These are phyloP conservation scores for Forsythia suspensa DNA, from an alignment of 257 asterid species.

Conservation along the genomic window DNA sequence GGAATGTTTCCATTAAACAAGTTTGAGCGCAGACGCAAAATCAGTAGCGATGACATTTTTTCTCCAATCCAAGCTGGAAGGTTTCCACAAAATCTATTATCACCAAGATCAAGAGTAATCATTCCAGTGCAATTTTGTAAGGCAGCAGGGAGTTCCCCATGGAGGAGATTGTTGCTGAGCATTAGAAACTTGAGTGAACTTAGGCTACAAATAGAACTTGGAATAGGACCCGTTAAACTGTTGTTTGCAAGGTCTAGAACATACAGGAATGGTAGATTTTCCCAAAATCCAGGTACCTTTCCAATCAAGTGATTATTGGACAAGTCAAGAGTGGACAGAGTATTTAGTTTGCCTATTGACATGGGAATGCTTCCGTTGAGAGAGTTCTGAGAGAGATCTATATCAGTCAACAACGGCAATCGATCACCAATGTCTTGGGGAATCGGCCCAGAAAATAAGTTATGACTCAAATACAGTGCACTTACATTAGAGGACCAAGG, in stretches of 20 bases:
- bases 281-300: slow-evolving; percentile 22
- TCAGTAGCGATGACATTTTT: not conserved
- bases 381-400: not conserved
- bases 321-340: not conserved
- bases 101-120: slow-evolving; percentile 34
- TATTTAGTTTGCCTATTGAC: not conserved
- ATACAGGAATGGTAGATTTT: slow-evolving; percentile 2
- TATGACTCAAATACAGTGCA: not conserved
- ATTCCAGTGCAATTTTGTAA: slow-evolving; percentile 1
- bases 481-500: slow-evolving; percentile 10
- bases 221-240: slow-evolving; percentile 23
- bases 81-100: slow-evolving; percentile 21
- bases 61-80: slow-evolving; percentile 29
- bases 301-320: slow-evolving; percentile 19
- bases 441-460: slow-evolving; percentile 10
- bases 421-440: not conserved
- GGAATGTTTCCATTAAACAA: slow-evolving; percentile 21
- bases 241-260: slow-evolving; percentile 26
- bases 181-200: slow-evolving; percentile 6
- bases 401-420: not conserved
- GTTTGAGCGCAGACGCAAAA: slow-evolving; percentile 12
- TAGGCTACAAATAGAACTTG: slow-evolving; percentile 9
- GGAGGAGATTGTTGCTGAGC: slow-evolving; percentile 23
- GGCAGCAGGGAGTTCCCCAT: slow-evolving; percentile 26
- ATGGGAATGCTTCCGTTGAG: not conserved